These are phyloP conservation scores for Stygiomarasmius scandens DNA, from an alignment of 1,284 basidiomycete species.

Conservation along the genomic window DNA sequence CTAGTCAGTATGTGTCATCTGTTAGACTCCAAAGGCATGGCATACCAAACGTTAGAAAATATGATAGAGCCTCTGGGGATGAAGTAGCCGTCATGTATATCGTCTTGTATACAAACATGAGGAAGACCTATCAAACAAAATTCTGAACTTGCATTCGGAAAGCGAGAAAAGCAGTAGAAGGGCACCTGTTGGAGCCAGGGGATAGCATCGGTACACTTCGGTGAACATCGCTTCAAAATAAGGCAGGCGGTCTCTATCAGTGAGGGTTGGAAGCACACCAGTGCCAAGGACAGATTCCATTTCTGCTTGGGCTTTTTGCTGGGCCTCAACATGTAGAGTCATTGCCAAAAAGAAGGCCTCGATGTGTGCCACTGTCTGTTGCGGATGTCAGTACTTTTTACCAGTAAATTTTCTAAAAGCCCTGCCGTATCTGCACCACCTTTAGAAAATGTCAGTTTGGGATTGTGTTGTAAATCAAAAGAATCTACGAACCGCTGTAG, in stretches of 20 bases:
- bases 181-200: background rate
- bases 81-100: slow-evolving; percentile 1
- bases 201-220: background rate
- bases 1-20: too few species aligned
- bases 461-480: background rate
- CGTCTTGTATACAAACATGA: background rate
- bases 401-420: background rate
- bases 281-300: background rate
- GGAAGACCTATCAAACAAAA: background rate
- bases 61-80: slow-evolving; percentile 1
- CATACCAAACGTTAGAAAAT: slow-evolving; percentile 1
- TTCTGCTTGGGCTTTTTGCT: background rate
- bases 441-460: background rate
- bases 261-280: background rate
- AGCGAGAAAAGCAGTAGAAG: background rate
- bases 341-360: slow-evolving; percentile 20
- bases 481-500: slow-evolving; percentile 15
- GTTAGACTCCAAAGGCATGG: too few species aligned
- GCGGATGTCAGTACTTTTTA: background rate
- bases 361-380: slow-evolving; percentile 28
- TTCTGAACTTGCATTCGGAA: too few species aligned
- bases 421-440: background rate
- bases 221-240: slow-evolving; percentile 1
- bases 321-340: background rate
- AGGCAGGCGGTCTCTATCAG: background rate